Percentiles rank a stretch among this genome's conserved stretches.
Conservation (phyloP, 164 flowering plant genomes). For the Stephania cephalantha region DNA sequence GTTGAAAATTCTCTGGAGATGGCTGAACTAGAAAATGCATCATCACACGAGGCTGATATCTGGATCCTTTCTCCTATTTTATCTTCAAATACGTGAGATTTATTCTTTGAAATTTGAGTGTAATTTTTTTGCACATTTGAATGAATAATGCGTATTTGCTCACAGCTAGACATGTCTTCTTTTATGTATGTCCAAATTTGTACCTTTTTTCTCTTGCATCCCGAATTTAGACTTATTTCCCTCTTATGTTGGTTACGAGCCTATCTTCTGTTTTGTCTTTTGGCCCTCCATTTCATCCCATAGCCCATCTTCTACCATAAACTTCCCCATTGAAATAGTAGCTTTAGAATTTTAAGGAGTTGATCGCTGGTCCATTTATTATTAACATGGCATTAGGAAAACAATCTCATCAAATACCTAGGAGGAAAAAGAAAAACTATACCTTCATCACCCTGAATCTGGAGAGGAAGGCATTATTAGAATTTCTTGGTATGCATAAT, state of each 20-base stretch:
- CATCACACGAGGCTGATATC: slow-evolving; percentile 76
- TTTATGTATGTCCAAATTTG: neutral
- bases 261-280: neutral
- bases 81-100: slow-evolving; percentile 52
- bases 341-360: too few relatives aligned
- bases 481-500: too few relatives aligned
- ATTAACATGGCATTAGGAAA: too few relatives aligned
- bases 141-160: neutral
- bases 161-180: neutral
- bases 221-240: neutral
- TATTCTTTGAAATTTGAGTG: neutral
- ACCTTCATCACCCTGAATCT: too few relatives aligned
- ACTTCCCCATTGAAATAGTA: neutral
- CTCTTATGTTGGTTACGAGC: neutral
- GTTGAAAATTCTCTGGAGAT: slow-evolving; percentile 77
- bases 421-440: too few relatives aligned
- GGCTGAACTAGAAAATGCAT: slow-evolving; percentile 95
- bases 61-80: slow-evolving; percentile 65
- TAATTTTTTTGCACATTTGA: neutral
- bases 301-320: neutral
- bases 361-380: too few relatives aligned
- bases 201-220: neutral
- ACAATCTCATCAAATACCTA: too few relatives aligned
- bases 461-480: too few relatives aligned
- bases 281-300: neutral